Base-by-base conservation (phyloP, 2,329 filamentous ascomycete species). In the Aureobasidium zeae region DNA sequence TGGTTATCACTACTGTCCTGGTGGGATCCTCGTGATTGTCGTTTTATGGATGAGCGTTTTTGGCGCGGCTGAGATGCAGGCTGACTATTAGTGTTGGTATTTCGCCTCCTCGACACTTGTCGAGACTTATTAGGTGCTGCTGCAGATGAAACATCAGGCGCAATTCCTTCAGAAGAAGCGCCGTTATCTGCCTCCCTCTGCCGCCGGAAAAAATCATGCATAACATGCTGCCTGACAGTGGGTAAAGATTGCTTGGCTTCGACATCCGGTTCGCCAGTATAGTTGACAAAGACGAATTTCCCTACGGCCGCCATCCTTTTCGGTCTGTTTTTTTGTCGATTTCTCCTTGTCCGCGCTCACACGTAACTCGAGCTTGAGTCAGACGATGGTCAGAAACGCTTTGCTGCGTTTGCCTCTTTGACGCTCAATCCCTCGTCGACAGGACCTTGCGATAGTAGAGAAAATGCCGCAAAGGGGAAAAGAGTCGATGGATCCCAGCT, bases 191-290 rank as follows among this genome's bases (percentile, higher is more conserved):
- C 30, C 30, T 43, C 39, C 30, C 30, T 33, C 28, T 43, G 39
- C 30, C 39, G 29, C 30, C 39, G 39, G 17, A 43, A 43, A 34
- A 43, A 43, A 24, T 43, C 39, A 34, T 43, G 39, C 39, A 43
- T 43, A 34, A 43, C 39, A 43, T 43, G 39, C 30, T 43, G 39
- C 28, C 39, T 43, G 15, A 43, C 39, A 22, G 29, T 43, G 31
- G 39, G 39, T 30, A 43, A 28, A 34, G 39, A 43, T 43, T 43
- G 39, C 30, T 34, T 43, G 30, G 39, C 39, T 28, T 43, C 39
- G 16, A 21, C 39, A 13, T 43, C 39, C 16, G 39, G 39, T 34
- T 43, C 29, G 39, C 39, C 39, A 11, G 39, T 43, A 22, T 43
- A 43, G 26, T 43, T 43, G 29, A 43, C 39, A 28, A 43, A 43